Evolutionary conservation across 2,329 filamentous ascomycete genomes (phyloP), one percentile per base, ranked within the genome.

Genomic region (Cladosporium sp.): DNA sequence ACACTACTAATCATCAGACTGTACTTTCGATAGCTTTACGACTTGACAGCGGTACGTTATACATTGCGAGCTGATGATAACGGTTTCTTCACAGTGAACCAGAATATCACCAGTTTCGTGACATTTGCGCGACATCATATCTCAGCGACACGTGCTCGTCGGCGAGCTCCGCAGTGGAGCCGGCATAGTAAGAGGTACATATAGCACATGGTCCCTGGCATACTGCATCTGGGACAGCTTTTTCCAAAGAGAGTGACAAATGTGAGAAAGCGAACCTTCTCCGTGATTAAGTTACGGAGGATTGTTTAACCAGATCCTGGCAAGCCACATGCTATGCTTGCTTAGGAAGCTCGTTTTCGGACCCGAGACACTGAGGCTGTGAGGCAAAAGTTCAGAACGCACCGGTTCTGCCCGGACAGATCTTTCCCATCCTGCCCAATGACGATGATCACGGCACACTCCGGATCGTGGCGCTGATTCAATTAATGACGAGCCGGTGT

Each of bases 391-490:
- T 26, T 26, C 23, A 26, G 23, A 26, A 26, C 23, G 23, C 23
- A 26, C 23, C 23, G 61, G 33, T 56, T 63, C 61, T 63, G 61
- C 61, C 61, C 61, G 61, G 61, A 46, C 61, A 63, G 50, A 63
- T 49, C 61, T 55, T 31, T 44, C 11, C 26, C 21, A 26, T 26
- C 23, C 23, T 26, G 23, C 23, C 3, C 23, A 26, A 26, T 26
- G 23, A 26, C 23, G 23, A 26, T 26, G 23, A 26, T 26, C 23
- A 28, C 61, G 61, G 61, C 16, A 63, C 3, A 16, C 55, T 44
- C 61, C 61, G 61, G 18, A 12, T 11, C 29, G 16, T 62, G 60
- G 60, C 60, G 31, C n/a, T 33, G 26, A 33, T 53, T 49, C 5
- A 62, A 33, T 53, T 49, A 11, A 62, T 56, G 61, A 63, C 61